phyloP scores from a whole-genome alignment of 2,329 filamentous ascomycete genomes.

The Ustilaginoidea virens region DNA sequence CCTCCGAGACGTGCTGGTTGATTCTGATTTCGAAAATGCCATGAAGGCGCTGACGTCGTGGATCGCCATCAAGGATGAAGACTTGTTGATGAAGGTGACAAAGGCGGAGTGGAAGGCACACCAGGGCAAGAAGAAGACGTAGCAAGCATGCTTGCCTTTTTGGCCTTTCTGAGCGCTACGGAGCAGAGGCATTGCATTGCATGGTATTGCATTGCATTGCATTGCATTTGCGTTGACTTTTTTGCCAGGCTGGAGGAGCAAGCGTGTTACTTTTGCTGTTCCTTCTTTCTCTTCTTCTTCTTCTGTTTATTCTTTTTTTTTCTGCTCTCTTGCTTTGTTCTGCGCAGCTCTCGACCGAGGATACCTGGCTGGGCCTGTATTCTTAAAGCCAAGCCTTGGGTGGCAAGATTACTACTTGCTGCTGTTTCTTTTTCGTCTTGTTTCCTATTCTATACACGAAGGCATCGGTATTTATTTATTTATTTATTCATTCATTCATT shows the following conservation, averaged over 20 bases:
- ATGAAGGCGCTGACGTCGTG: constrained; percentile 96
- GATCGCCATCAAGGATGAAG: constrained; percentile 87
- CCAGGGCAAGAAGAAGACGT: constrained; percentile 28
- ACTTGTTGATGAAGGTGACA: constrained; percentile 80
- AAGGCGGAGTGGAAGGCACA: constrained; percentile 70
- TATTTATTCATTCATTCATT: too few relatives aligned
- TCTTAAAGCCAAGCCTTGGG: too few relatives aligned
- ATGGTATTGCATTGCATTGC: constrained; percentile 5
- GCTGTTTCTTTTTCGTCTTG: too few relatives aligned
- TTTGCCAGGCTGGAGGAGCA: too few relatives aligned
- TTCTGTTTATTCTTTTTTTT: not conserved
- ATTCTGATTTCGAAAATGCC: constrained; percentile 90
- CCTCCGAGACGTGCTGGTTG: constrained; percentile 72
- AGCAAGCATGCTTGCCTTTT: constrained; percentile 15
- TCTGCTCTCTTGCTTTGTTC: not conserved
- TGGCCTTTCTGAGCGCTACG: constrained; percentile 11
- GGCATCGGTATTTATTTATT: too few relatives aligned
- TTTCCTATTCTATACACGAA: too few relatives aligned
- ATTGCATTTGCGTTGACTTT: constrained; percentile 8
- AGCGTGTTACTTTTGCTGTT: constrained; percentile 6
- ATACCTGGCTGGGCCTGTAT: too few relatives aligned
- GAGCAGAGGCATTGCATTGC: too few relatives aligned
- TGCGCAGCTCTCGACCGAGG: too few relatives aligned
- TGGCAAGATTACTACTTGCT: too few relatives aligned
- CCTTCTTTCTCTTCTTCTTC: constrained; percentile 8